These are phyloP conservation scores for Cystofilobasidium capitatum DNA, from an alignment of 768 basidiomycete genomes.

Conservation along the genomic window DNA sequence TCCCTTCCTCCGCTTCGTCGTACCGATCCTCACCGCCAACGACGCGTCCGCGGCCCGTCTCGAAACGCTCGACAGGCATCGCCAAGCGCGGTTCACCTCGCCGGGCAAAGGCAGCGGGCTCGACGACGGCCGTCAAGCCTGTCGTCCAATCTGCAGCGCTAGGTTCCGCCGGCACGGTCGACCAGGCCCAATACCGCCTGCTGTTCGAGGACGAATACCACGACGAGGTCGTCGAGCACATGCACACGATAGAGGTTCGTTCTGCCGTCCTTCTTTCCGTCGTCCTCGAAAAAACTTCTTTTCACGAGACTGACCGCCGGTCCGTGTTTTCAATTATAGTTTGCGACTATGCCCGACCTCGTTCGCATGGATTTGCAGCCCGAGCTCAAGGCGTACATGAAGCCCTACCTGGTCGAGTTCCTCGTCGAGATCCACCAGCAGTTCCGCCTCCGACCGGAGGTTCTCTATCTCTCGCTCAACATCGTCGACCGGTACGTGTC, in stretches of 20 bases:
- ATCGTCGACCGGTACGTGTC: conserved; percentile 99
- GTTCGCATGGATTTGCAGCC: conserved; percentile 99
- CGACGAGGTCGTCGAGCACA: conserved; percentile 83
- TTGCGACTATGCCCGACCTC: conserved; percentile 76
- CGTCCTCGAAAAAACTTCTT: not conserved
- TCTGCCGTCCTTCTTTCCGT: not conserved
- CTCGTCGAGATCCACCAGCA: conserved; percentile 97
- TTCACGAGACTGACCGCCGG: conserved; percentile 28
- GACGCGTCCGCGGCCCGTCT: not conserved
- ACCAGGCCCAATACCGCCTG: conserved; percentile 49
- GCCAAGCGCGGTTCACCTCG: not conserved
- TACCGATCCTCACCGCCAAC: not conserved
- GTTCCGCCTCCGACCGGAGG: conserved; percentile 94
- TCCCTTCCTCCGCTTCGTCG: not conserved
- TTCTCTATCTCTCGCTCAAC: conserved; percentile 94
- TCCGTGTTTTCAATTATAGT: conserved; percentile 43
- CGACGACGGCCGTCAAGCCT: conserved; percentile 36
- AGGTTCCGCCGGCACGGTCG: conserved; percentile 27
- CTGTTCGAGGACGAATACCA: conserved; percentile 91
- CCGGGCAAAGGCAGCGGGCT: conserved; percentile 50
- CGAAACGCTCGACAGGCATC: too few relatives aligned
- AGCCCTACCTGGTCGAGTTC: conserved; percentile 95
- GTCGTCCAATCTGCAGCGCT: conserved; percentile 63
- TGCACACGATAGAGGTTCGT: conserved; percentile 98
- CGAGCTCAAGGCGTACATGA: conserved; percentile 99